Percentiles rank a stretch among this genome's conserved stretches.
These are phyloP conservation scores for Nakazawaea laoshanensis DNA, from an alignment of 805 yeast species.

Conservation along the genomic window DNA sequence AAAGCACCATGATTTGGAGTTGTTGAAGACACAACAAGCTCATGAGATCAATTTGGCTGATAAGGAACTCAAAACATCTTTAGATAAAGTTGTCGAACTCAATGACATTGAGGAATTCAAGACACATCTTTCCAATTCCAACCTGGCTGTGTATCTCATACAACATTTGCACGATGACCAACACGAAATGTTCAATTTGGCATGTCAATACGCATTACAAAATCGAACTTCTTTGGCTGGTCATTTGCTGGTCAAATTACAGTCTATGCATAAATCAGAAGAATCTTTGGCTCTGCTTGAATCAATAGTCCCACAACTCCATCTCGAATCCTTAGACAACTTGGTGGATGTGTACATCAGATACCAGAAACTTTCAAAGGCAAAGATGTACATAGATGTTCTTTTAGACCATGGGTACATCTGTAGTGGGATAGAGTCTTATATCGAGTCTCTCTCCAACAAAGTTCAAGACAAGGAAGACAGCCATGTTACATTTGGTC, in stretches of 20 bases:
- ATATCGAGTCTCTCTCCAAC: background rate
- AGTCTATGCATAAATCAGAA: no score
- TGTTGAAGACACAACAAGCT: background rate
- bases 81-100: background rate
- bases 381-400: constrained; percentile 2
- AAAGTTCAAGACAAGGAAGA: constrained; percentile 1
- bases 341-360: constrained; percentile 2
- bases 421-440: background rate
- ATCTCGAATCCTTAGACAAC: constrained; percentile 4
- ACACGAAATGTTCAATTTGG: no score
- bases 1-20: background rate
- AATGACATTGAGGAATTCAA: constrained; percentile 1
- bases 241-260: no score
- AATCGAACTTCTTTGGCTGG: no score
- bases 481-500: background rate
- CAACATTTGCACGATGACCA: no score
- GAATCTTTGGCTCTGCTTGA: no score
- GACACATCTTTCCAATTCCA: background rate
- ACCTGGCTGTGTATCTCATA: background rate
- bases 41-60: constrained; percentile 1
- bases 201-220: no score
- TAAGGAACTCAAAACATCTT: background rate
- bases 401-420: background rate
- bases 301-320: no score
- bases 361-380: constrained; percentile 4